A percentile compares a stretch with the other conserved stretches of the same genome.
Conservation (phyloP, 2,329 filamentous ascomycete species). For the Talaromyces amestolkiae region DNA sequence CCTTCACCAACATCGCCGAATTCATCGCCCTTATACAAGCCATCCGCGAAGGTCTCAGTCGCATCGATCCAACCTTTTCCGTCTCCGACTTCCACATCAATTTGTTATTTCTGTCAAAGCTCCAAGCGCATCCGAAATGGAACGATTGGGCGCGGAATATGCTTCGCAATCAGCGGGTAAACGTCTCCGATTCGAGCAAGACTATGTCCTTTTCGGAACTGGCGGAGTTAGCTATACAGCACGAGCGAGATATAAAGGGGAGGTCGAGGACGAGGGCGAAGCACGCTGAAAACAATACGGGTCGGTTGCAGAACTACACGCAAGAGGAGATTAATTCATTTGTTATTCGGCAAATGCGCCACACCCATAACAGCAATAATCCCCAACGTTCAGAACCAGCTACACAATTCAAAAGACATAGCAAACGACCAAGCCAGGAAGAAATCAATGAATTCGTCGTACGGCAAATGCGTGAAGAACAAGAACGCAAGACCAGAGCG, state of each 20-base stretch:
- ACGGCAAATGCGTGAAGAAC: conserved; percentile 28
- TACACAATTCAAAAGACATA: conserved; percentile 19
- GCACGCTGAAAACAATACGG: neutral
- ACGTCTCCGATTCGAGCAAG: conserved; percentile 22
- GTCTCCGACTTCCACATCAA: conserved; percentile 30
- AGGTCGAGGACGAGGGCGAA: neutral
- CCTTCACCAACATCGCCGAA: conserved; percentile 28
- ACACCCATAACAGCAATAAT: conserved; percentile 12
- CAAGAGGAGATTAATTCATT: conserved; percentile 31
- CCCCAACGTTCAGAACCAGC: conserved; percentile 3
- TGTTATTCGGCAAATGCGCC: conserved; percentile 27
- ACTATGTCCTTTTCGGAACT: conserved; percentile 27
- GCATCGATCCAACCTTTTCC: conserved; percentile 27
- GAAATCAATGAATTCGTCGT: conserved; percentile 32
- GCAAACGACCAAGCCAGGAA: conserved; percentile 30
- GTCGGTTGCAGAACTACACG: conserved; percentile 19
- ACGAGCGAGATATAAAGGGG: conserved; percentile 21
- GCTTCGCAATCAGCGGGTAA: conserved; percentile 28
- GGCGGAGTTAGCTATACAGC: conserved; percentile 24
- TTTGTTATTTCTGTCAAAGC: conserved; percentile 28
- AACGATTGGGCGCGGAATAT: conserved; percentile 27
- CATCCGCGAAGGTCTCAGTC: conserved; percentile 28
- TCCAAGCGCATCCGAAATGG: conserved; percentile 28
- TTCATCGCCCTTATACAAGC: conserved; percentile 30
- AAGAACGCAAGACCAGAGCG: conserved; percentile 23